Conservation (phyloP, 1,139 yeast species). For the Suhomyces bribrorum region DNA sequence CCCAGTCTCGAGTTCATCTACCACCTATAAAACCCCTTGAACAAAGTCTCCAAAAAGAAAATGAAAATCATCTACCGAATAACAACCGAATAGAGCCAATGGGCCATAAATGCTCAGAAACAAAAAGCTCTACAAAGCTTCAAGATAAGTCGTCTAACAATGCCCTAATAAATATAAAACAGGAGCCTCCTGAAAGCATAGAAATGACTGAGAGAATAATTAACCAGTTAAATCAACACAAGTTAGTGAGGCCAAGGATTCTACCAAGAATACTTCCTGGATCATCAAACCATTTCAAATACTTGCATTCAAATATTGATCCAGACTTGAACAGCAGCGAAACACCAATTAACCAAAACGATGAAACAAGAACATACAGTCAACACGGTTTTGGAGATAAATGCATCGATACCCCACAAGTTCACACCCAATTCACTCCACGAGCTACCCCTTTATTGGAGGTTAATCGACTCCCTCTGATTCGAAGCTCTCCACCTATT, state of each 20-base stretch:
- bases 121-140: too few relatives aligned
- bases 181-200: too few relatives aligned
- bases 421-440: neutral
- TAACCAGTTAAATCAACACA: too few relatives aligned
- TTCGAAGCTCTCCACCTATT: neutral
- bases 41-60: too few relatives aligned
- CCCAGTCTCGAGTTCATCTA: too few relatives aligned
- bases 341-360: neutral
- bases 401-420: neutral
- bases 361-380: neutral
- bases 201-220: neutral
- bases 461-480: neutral
- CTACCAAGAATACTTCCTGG: conserved; percentile 14
- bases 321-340: neutral
- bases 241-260: neutral
- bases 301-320: too few relatives aligned
- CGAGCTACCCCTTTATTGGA: neutral
- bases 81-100: too few relatives aligned
- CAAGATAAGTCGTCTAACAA: too few relatives aligned
- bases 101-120: too few relatives aligned
- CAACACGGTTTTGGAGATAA: neutral
- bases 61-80: too few relatives aligned
- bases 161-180: too few relatives aligned
- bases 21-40: too few relatives aligned
- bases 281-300: conserved; percentile 13